Evolutionary conservation across 805 yeast genomes (phyloP), one percentile per base, ranked within the genome.

Genomic region (Kockiozyma suomiensis): DNA sequence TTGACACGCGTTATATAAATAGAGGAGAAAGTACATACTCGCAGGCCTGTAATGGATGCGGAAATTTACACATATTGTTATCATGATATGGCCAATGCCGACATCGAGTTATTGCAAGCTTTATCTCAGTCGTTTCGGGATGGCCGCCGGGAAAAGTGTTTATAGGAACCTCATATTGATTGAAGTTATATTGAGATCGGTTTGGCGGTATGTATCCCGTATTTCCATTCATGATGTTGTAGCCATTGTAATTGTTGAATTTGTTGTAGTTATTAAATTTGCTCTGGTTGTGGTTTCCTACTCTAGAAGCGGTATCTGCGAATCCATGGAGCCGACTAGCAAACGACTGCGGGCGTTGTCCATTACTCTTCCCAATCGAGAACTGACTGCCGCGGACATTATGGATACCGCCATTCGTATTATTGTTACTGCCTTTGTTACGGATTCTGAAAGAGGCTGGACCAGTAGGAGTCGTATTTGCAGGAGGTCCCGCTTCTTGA

Each of bases 1-100:
- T 10, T 4, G n/a, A 7, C 33, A 2, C 35, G 8, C 30, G 19
- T 3, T 12, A 13, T 25, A 3, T 25, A 8, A 43, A 26, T 30
- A 45, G 17, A 19, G 25, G 6, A 37, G 12, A 8, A 13, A 15
- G 10, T n/a, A 54, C 58, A 28, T 83, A 83, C 74, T 81, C 82
- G 73, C 97, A 90, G 5, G 78, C 78, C 68, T 82, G 87, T 0
- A 90, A 83, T 23, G 97, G 97, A 74, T 91, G 97, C 2, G 90
- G 83, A 70, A 82, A 85, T 43, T 79, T 81, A 73, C 97, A 91
- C 54, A 83, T 55, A 10, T 45, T 8, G 21, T 6, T 57, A 40
- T 55, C 70, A 73, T 59, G 72, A 67, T 61, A 46, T 23, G 72
- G 75, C 79, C 76, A 73, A 41, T 72, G 69, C 15, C 67, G 56